These are phyloP conservation scores for Eugenia klotzschiana DNA, from an alignment of 441 rosid genomes.

Conservation along the genomic window DNA sequence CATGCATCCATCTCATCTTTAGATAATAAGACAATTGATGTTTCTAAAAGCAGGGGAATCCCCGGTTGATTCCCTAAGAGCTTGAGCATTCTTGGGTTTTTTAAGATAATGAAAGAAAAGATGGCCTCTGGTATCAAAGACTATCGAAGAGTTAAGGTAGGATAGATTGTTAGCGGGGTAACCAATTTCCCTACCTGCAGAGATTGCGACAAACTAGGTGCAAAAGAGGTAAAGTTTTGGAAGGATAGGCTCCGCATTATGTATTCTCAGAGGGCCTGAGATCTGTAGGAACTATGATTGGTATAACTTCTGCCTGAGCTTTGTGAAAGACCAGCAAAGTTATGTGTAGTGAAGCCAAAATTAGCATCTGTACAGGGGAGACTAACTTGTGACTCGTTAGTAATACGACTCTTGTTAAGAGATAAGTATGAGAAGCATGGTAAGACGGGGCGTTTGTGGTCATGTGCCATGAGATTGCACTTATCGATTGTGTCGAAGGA, in stretches of 20 bases:
- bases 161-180: not conserved
- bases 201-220: not conserved
- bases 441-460: not conserved
- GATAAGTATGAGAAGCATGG: not conserved
- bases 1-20: not conserved
- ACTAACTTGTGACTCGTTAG: not conserved
- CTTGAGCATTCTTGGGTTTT: not conserved
- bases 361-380: not conserved
- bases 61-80: not conserved
- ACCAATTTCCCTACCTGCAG: not conserved
- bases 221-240: not conserved
- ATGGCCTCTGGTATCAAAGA: not conserved
- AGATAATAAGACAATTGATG: not conserved
- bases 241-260: not conserved
- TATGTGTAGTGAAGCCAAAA: not conserved
- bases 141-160: not conserved
- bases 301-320: not conserved
- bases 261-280: not conserved
- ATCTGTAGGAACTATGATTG: not conserved
- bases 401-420: not conserved
- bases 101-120: not conserved
- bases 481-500: not conserved
- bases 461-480: not conserved
- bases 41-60: not conserved
- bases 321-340: not conserved